phyloP scores from a whole-genome alignment of 768 basidiomycete species.

The Postia placenta region DNA sequence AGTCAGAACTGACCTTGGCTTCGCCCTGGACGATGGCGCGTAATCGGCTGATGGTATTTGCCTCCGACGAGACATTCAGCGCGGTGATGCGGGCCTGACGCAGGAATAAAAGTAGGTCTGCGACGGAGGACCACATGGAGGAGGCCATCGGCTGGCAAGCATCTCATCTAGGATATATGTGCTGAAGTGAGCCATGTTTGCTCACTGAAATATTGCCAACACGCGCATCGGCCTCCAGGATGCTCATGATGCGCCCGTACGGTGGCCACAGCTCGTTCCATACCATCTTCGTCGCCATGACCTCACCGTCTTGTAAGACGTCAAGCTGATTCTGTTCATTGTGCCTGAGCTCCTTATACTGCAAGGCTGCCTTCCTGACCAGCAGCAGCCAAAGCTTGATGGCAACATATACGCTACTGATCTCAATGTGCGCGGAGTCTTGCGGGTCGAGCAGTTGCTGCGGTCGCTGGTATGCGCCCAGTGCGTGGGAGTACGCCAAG shows the following conservation, averaged over 20 bases:
- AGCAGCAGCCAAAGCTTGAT: slow-evolving; percentile 70
- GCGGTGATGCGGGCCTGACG: slow-evolving; percentile 48
- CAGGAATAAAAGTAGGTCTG: slow-evolving; percentile 61
- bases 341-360: background rate
- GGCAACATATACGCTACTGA: slow-evolving; percentile 64
- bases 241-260: slow-evolving; percentile 48
- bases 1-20: slow-evolving; percentile 38
- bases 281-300: slow-evolving; percentile 32
- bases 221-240: slow-evolving; percentile 43
- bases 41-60: slow-evolving; percentile 44
- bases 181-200: background rate
- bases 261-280: slow-evolving; percentile 80
- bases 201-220: slow-evolving; percentile 28
- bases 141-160: slow-evolving; percentile 43
- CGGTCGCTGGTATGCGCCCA: slow-evolving; percentile 30
- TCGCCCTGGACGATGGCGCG: slow-evolving; percentile 42
- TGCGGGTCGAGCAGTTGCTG: slow-evolving; percentile 25
- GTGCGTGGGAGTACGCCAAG: slow-evolving; percentile 36
- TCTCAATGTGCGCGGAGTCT: slow-evolving; percentile 45
- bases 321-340: background rate
- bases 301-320: slow-evolving; percentile 3
- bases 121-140: slow-evolving; percentile 52
- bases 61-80: slow-evolving; percentile 47
- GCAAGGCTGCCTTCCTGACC: slow-evolving; percentile 19
- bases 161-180: background rate